Evolutionary conservation across 345 rosid genomes (phyloP).

Genomic region (Geranium brycei): DNA sequence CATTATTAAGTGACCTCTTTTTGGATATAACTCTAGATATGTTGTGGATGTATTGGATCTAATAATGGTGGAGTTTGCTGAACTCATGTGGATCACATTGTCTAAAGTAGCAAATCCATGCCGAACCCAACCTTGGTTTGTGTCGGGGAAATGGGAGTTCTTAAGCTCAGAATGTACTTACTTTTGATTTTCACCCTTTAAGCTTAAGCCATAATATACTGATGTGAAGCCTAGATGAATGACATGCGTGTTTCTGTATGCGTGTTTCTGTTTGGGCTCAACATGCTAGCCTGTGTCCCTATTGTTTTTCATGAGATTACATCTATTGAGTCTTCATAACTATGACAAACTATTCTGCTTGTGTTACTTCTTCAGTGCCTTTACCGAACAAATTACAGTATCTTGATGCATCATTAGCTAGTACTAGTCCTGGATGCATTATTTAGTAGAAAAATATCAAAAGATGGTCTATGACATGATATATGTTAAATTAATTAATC

Average conservation of each 20-base stretch:
- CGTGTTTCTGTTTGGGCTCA: not conserved
- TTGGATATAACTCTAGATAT: too few species aligned
- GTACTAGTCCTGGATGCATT: not conserved
- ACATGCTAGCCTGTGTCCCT: not conserved
- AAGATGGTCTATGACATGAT: not conserved
- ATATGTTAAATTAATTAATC: too few species aligned
- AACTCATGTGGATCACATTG: not conserved
- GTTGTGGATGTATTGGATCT: too few species aligned
- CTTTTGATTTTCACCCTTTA: too few species aligned
- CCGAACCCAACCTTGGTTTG: not conserved
- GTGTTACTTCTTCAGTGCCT: not conserved
- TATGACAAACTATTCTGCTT: not conserved
- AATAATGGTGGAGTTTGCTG: not conserved
- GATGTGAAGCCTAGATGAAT: too few species aligned
- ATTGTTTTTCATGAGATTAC: not conserved
- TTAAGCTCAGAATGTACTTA: not conserved
- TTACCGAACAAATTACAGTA: not conserved
- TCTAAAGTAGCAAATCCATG: not conserved
- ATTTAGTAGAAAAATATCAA: not conserved
- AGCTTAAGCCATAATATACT: too few species aligned
- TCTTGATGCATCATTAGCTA: too few species aligned
- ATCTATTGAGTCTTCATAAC: not conserved
- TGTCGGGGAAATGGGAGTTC: not conserved
- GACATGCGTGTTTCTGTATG: too few species aligned
- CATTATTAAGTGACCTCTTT: not conserved